Evolutionary conservation across 148 eudicot genomes (phyloP).

Genomic region (Rhododendron griersonianum): DNA sequence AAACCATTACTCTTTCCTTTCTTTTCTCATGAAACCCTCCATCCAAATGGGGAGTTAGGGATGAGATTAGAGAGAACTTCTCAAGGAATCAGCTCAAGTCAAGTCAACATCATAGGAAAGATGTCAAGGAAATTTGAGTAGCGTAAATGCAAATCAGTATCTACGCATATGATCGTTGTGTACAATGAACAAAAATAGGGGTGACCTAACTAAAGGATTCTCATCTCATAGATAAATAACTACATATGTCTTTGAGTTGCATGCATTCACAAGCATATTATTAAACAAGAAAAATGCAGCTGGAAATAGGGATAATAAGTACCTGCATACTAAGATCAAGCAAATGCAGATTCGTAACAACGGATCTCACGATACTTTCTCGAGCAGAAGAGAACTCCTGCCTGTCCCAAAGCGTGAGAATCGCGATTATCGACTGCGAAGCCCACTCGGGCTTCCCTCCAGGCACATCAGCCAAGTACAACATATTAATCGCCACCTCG

Average conservation of each 20-base stretch:
- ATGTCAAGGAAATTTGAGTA: not conserved
- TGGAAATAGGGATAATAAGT: conserved; percentile 2
- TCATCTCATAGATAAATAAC: not conserved
- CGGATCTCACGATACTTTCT: conserved; percentile 95
- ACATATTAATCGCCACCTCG: conserved; percentile 93
- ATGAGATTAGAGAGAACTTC: not conserved
- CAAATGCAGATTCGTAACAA: conserved; percentile 88
- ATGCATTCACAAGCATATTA: not conserved
- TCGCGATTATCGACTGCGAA: conserved; percentile 75
- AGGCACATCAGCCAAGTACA: conserved; percentile 94
- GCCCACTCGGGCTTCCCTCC: conserved; percentile 99
- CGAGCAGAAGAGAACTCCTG: conserved; percentile 94
- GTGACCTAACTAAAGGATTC: not conserved
- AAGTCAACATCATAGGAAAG: not conserved
- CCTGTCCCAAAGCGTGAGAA: conserved; percentile 97
- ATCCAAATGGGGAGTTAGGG: not conserved
- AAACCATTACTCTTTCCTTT: too few relatives aligned
- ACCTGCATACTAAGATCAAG: conserved; percentile 99
- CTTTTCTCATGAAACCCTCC: too few relatives aligned
- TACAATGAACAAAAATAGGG: not conserved
- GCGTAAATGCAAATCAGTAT: not conserved
- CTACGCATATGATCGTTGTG: not conserved
- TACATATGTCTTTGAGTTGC: not conserved
- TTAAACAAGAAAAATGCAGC: not conserved
- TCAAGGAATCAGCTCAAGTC: not conserved